Evolutionary conservation across 176 grass and related monocot species (phyloP), one percentile per base, ranked within the genome.

Genomic region (Oryza glaberrima): DNA sequence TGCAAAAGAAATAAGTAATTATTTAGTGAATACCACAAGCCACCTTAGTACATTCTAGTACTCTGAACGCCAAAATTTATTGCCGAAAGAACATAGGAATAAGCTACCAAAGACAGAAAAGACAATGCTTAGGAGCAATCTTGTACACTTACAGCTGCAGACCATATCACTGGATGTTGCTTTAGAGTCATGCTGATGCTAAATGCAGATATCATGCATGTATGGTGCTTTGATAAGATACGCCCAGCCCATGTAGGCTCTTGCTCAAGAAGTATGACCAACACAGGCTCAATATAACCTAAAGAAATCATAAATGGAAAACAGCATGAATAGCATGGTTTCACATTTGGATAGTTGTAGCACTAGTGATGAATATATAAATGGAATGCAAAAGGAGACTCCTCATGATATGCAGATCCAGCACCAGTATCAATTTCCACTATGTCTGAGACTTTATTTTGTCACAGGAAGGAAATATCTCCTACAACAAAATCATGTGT

Each of bases 281-380:
- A 79, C 68, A 98, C 96, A 73, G 96, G 96, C 74, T 98, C 96
- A 48, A 98, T 98, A 87, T 98, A 98, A 90, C 96, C 93, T 98
- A 85, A 82, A 85, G 67, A 30, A 51, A 90, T 65, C 25, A 75
- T 30, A 72, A 80, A 47, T 28, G 14, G 32, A 76, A 84, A 70
- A 84, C 69, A 28, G 25, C 46, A 81, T 75, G 22, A 82, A 81
- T 67, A 46, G 14, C 49, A 46, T 11, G 23, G 22, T 68, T 68
- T 32, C 40, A 52, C 70, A 40, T 73, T 52, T 73, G 45, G 28
- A 30, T 71, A 85, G 38, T 19, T 19, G 3, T 58, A 66, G n/a
- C 40, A 85, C 15, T 77, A 43, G 9, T 47, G 28, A 38, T 40
- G 17, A 65, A 85, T 32, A 77, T 77, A 76, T 77, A 82, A 30